Evolutionary conservation across 2,329 filamentous ascomycete species (phyloP).

Genomic region (Exophiala sideris): DNA sequence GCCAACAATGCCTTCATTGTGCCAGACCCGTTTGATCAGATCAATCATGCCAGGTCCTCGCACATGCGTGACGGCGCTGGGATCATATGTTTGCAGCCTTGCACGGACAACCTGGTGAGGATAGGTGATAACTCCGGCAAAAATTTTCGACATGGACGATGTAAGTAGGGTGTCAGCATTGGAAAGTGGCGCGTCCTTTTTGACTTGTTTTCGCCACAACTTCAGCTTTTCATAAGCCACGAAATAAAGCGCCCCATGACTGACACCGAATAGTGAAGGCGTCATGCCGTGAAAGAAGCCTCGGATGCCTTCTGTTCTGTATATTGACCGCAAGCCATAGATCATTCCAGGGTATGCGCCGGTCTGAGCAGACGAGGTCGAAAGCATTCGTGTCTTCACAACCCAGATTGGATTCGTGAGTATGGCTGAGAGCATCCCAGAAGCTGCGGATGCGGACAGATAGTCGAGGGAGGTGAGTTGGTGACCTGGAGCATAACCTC

Average conservation of each 20-base stretch:
- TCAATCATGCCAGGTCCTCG: slow-evolving; percentile 57
- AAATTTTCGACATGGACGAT: slow-evolving; percentile 76
- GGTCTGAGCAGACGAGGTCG: slow-evolving; percentile 67
- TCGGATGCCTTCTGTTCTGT: slow-evolving; percentile 65
- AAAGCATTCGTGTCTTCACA: slow-evolving; percentile 94
- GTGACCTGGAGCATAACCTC: slow-evolving; percentile 30
- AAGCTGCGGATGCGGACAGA: slow-evolving; percentile 68
- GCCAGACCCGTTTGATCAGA: slow-evolving; percentile 71
- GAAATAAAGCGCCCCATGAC: slow-evolving; percentile 92
- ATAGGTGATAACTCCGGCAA: slow-evolving; percentile 87
- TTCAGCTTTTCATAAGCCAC: slow-evolving; percentile 83
- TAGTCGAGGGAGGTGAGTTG: slow-evolving; percentile 63
- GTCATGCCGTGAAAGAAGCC: slow-evolving; percentile 88
- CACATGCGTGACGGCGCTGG: slow-evolving; percentile 12
- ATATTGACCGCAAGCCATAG: slow-evolving; percentile 66
- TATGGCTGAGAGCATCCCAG: slow-evolving; percentile 71
- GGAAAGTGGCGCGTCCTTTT: slow-evolving; percentile 46
- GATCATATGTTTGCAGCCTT: slow-evolving; percentile 80
- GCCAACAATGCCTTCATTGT: slow-evolving; percentile 71
- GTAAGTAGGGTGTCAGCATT: slow-evolving; percentile 78
- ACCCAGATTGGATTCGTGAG: slow-evolving; percentile 98
- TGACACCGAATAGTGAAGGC: slow-evolving; percentile 79
- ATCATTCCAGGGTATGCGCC: slow-evolving; percentile 80
- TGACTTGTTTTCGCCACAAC: slow-evolving; percentile 30
- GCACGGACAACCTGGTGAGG: slow-evolving; percentile 91